A percentile compares a stretch with the other conserved stretches of the same genome.
phyloP scores from a whole-genome alignment of 1,284 basidiomycete genomes.

The Boletus smithii region DNA sequence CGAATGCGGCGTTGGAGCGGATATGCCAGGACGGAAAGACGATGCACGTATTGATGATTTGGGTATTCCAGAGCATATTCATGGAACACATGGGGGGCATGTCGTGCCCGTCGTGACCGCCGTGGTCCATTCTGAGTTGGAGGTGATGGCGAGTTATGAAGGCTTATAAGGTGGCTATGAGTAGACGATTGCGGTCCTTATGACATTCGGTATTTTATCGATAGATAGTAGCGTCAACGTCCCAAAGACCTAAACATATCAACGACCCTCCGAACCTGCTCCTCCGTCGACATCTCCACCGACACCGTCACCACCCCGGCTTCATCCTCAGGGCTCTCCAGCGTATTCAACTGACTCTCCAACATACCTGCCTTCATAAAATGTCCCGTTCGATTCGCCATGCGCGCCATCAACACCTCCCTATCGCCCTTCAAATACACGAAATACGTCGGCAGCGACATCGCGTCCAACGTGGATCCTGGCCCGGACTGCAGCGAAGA shows the following conservation, averaged over 20 bases:
- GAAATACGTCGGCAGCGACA: constrained; percentile 64
- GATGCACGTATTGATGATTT: constrained; percentile 70
- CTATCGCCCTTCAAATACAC: constrained; percentile 76
- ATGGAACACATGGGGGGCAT: constrained; percentile 54
- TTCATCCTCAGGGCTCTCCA: constrained; percentile 77
- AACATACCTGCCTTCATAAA: constrained; percentile 91
- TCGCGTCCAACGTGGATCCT: constrained; percentile 14
- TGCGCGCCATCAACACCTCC: constrained; percentile 65
- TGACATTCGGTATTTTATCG: too few relatives aligned
- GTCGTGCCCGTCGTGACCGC: constrained; percentile 46
- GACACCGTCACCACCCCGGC: constrained; percentile 66
- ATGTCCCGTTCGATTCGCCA: constrained; percentile 72
- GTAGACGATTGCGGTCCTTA: too few relatives aligned
- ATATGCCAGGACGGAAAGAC: constrained; percentile 76
- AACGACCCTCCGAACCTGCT: constrained; percentile 45
- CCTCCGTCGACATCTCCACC: constrained; percentile 52
- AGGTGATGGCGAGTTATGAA: neutral
- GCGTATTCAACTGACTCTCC: constrained; percentile 75
- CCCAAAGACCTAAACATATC: neutral
- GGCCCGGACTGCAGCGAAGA: too few relatives aligned
- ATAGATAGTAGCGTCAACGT: too few relatives aligned
- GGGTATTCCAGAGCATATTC: constrained; percentile 79
- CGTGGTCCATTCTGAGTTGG: constrained; percentile 36
- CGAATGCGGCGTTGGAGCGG: constrained; percentile 49
- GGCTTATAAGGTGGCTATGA: too few relatives aligned